Base-by-base conservation (phyloP, 106 monocot species). In the Agapanthus africanus region DNA sequence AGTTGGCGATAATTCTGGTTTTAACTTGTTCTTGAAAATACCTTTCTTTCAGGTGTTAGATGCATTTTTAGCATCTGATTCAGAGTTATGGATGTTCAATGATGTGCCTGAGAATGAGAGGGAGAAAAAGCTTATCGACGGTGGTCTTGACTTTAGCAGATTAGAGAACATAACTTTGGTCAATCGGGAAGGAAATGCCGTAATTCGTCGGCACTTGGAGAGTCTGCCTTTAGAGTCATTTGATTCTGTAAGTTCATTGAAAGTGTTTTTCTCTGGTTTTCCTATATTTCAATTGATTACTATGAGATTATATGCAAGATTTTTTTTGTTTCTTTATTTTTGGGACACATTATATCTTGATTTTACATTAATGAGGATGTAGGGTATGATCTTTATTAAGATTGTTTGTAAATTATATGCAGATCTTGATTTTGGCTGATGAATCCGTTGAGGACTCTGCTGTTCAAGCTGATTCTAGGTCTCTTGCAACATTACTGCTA, bases 401-500 rank as follows among this genome's bases (percentile, higher is more conserved):
- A 40, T 38, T 28, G 27, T 60, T 1, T 37, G n/a, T 7, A 22
- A 38, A 40, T 22, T 23, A 10, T 68, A 7, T 72, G 39, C 69
- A 87, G 87, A 87, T 87, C 60, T 63, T 87, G 80, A 87, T 87
- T 73, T 78, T 87, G 78, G 87, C 87, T 25, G 87, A 87, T 75
- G 87, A 87, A 70, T 83, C 87, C 66, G 83, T 87, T 41, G 87
- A 87, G 73, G 87, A 87, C 35, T 87, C 87, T 65, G 87, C 87
- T 41, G 73, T 87, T 66, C 87, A 87, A 82, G 87, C 87, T 73
- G 87, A 87, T 80, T 87, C 87, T 56, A 72, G 87, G 49, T 87
- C 87, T 38, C 87, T 87, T 65, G 87, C 87, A 40, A 87, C 87
- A 11, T 75, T 87, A 59, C 75, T 87, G 69, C 56, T 87, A 5